These are phyloP conservation scores for Pharus latifolius DNA, from an alignment of 176 grass and related monocot genomes.

Conservation along the genomic window DNA sequence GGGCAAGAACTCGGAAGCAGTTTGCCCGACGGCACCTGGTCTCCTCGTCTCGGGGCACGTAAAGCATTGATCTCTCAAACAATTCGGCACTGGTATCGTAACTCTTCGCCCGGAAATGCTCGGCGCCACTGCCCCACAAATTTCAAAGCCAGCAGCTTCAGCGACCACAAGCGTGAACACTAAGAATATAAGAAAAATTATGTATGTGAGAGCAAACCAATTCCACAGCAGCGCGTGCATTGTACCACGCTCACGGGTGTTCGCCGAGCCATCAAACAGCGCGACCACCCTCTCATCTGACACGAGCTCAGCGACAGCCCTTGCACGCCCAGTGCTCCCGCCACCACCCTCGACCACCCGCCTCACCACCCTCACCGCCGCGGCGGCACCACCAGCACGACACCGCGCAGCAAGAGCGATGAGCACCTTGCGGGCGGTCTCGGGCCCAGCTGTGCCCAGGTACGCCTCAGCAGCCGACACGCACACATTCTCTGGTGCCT, in stretches of 20 bases:
- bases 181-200: background rate
- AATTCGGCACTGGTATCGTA: conserved; percentile 54
- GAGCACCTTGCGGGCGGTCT: conserved; percentile 53
- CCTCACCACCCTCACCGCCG: conserved; percentile 58
- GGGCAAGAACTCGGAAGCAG: conserved; percentile 73
- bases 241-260: conserved; percentile 38
- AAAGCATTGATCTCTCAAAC: conserved; percentile 93
- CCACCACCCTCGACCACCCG: conserved; percentile 48
- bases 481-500: conserved; percentile 42
- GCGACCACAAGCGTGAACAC: background rate
- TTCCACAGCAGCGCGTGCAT: conserved; percentile 93
- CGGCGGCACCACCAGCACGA: conserved; percentile 29
- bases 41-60: conserved; percentile 64
- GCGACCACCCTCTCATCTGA: conserved; percentile 71
- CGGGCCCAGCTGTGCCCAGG: conserved; percentile 38
- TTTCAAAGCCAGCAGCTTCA: conserved; percentile 22
- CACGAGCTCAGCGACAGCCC: conserved; percentile 54
- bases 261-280: conserved; percentile 46
- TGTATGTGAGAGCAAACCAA: conserved; percentile 39
- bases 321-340: conserved; percentile 22
- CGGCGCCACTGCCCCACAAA: conserved; percentile 42
- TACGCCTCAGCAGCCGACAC: conserved; percentile 70
- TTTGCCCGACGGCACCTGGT: conserved; percentile 56
- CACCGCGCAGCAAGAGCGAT: conserved; percentile 48
- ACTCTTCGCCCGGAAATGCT: conserved; percentile 72